A percentile compares a stretch with the other conserved stretches of the same genome.
Evolutionary conservation across 768 basidiomycete genomes (phyloP).

Genomic region (Suillus ampliporus): DNA sequence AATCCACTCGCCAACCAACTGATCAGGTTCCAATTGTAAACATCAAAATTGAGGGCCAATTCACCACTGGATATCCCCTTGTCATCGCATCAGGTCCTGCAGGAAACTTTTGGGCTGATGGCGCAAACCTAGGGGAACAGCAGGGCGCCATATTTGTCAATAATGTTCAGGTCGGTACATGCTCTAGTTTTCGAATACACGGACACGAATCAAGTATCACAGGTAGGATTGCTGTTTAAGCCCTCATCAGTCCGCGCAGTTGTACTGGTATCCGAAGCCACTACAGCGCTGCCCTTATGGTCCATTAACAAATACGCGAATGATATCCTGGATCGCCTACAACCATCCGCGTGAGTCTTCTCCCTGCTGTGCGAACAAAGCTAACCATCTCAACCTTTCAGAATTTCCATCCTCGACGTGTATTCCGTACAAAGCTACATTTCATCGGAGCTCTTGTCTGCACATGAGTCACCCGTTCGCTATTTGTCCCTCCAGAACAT

Average conservation of each 20-base stretch:
- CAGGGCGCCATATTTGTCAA: conserved; percentile 52
- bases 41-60: conserved; percentile 46
- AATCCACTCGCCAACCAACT: conserved; percentile 9
- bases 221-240: conserved; percentile 59
- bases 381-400: conserved; percentile 24
- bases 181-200: not conserved
- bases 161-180: conserved; percentile 46
- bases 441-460: conserved; percentile 37
- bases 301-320: conserved; percentile 56
- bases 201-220: not conserved
- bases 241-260: conserved; percentile 53
- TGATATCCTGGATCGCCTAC: conserved; percentile 45
- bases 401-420: conserved; percentile 56
- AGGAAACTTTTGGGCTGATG: conserved; percentile 55
- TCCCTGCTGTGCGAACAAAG: not conserved
- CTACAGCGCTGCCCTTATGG: conserved; percentile 51
- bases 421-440: conserved; percentile 59
- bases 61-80: conserved; percentile 36
- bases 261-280: conserved; percentile 59
- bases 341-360: conserved; percentile 50
- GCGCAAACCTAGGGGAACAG: conserved; percentile 59
- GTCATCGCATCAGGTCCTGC: conserved; percentile 54
- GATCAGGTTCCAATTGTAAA: conserved; percentile 25
- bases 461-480: conserved; percentile 55
- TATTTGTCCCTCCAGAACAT: conserved; percentile 47